Evolutionary conservation across 2,329 filamentous ascomycete species (phyloP).

Genomic region (Cercospora citrullina): DNA sequence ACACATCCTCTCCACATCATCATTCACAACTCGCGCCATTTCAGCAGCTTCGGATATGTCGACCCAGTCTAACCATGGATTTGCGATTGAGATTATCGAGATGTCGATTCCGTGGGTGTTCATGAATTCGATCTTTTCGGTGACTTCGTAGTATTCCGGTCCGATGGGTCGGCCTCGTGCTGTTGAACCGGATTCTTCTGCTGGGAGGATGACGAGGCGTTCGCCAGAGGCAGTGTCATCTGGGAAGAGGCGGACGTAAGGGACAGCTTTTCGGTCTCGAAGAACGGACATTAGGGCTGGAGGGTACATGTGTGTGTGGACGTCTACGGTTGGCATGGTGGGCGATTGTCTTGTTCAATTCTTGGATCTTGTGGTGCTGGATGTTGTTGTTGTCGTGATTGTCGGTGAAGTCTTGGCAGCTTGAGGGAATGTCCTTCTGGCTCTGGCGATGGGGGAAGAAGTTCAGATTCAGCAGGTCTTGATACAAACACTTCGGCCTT

Average conservation of each 20-base stretch:
- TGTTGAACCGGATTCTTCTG: constrained; percentile 37
- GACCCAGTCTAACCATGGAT: constrained; percentile 92
- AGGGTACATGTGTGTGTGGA: constrained; percentile 65
- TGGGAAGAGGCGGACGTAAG: constrained; percentile 67
- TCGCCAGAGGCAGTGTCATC: constrained; percentile 53
- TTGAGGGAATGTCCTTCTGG: neutral
- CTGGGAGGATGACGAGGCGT: constrained; percentile 52
- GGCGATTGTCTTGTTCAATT: neutral
- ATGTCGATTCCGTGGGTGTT: constrained; percentile 76
- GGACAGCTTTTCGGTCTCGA: constrained; percentile 60
- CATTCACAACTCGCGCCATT: constrained; percentile 70
- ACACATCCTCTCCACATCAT: constrained; percentile 75
- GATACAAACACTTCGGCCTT: neutral
- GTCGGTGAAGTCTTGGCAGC: constrained; percentile 1
- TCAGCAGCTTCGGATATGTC: constrained; percentile 58
- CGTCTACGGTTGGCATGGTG: constrained; percentile 52
- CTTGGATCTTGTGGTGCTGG: neutral
- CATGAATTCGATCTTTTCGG: constrained; percentile 85
- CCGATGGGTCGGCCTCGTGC: constrained; percentile 77
- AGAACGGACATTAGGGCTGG: constrained; percentile 55
- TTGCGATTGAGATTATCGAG: constrained; percentile 84
- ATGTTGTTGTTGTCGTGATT: neutral
- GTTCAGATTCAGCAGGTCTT: neutral
- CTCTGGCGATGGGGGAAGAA: neutral
- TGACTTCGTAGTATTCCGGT: constrained; percentile 76